phyloP scores from a whole-genome alignment of 108 stramenopile genomes.

The Aurantiochytrium sp. region DNA sequence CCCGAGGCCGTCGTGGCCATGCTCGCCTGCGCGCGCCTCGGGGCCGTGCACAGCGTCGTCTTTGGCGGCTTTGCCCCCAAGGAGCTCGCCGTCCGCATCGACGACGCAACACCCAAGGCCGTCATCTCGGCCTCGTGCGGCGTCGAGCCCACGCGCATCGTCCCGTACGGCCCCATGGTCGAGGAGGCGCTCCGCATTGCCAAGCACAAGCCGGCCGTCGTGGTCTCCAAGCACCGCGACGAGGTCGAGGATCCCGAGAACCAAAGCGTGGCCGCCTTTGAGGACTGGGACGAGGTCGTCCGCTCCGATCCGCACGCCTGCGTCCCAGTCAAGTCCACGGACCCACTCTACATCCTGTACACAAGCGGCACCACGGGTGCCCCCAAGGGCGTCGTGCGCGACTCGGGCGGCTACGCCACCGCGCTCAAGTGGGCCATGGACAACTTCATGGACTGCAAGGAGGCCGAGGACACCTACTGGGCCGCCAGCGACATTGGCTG shows the following conservation, averaged over 20 bases:
- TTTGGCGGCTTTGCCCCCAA: slow-evolving; percentile 76
- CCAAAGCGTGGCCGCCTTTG: neutral
- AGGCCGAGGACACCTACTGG: slow-evolving; percentile 66
- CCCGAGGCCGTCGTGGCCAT: slow-evolving; percentile 71
- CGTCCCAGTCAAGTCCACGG: slow-evolving; percentile 52
- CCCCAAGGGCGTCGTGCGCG: slow-evolving; percentile 72
- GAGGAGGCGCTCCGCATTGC: slow-evolving; percentile 62
- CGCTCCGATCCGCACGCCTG: slow-evolving; percentile 46
- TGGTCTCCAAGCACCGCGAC: slow-evolving; percentile 32
- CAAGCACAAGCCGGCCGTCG: slow-evolving; percentile 45
- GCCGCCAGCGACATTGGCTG: slow-evolving; percentile 68
- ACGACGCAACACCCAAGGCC: slow-evolving; percentile 65
- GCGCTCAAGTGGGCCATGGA: slow-evolving; percentile 67
- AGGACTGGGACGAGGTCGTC: slow-evolving; percentile 40
- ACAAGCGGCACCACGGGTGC: slow-evolving; percentile 69
- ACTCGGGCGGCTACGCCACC: slow-evolving; percentile 63
- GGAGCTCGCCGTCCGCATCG: slow-evolving; percentile 65
- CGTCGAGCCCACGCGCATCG: slow-evolving; percentile 47
- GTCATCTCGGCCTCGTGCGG: slow-evolving; percentile 65
- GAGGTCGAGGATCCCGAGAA: slow-evolving; percentile 1
- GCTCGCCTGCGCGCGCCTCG: slow-evolving; percentile 70
- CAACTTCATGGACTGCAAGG: slow-evolving; percentile 53
- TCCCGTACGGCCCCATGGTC: slow-evolving; percentile 65
- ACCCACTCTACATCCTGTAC: slow-evolving; percentile 68
- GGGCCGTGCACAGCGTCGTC: slow-evolving; percentile 75